phyloP scores from a whole-genome alignment of 202 grass and related monocot species.

The Miscanthus sacchariflorus region DNA sequence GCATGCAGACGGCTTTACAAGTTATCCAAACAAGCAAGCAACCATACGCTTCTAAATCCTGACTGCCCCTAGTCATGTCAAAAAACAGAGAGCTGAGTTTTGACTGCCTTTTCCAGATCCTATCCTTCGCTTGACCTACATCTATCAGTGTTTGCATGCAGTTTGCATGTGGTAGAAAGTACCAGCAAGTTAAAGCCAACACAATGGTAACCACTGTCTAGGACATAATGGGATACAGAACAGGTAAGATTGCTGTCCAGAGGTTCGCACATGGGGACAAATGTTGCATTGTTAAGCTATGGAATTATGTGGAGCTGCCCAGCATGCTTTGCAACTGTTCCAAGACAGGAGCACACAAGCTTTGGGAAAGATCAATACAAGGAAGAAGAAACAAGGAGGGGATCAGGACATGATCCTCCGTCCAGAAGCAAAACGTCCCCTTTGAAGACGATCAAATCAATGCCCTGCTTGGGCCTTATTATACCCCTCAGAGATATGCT shows the following conservation, averaged over 20 bases:
- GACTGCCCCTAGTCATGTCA: constrained; percentile 5
- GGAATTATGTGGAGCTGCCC: constrained; percentile 48
- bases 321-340: constrained; percentile 48
- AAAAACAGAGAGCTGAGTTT: constrained; percentile 27
- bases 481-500: constrained; percentile 10
- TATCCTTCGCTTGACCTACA: constrained; percentile 39
- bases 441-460: constrained; percentile 45
- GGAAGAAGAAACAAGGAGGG: constrained; percentile 51
- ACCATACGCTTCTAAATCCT: background rate
- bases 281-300: constrained; percentile 50
- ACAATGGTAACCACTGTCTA: constrained; percentile 34
- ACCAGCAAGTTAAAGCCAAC: constrained; percentile 31
- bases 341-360: constrained; percentile 40
- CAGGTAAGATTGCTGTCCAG: constrained; percentile 41
- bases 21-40: background rate
- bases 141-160: background rate
- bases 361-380: constrained; percentile 55
- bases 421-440: constrained; percentile 47
- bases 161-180: constrained; percentile 26
- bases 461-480: background rate
- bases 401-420: constrained; percentile 38
- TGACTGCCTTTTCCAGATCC: constrained; percentile 38
- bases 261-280: constrained; percentile 53
- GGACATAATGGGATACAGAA: constrained; percentile 47
- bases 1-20: background rate